These are phyloP conservation scores for Metschnikowia cerradonensis DNA, from an alignment of 805 yeast species.

Conservation along the genomic window DNA sequence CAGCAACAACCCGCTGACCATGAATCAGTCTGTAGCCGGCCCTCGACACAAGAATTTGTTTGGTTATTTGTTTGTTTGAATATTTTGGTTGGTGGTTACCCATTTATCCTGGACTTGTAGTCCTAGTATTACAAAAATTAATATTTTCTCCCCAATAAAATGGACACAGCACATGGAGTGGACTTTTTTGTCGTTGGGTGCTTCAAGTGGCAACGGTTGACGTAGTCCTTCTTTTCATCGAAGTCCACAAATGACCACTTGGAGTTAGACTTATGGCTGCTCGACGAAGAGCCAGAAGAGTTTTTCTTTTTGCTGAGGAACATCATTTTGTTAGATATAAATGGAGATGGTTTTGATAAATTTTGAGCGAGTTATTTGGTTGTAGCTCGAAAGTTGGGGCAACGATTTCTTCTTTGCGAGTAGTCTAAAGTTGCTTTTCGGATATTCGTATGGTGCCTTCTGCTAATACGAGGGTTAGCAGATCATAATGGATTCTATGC, in stretches of 20 bases:
- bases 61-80: too few relatives aligned
- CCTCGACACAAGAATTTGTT: background rate
- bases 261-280: slow-evolving; percentile 8
- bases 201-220: slow-evolving; percentile 36
- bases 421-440: background rate
- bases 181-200: slow-evolving; percentile 18
- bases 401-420: background rate
- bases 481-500: background rate
- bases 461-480: background rate
- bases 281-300: slow-evolving; percentile 22
- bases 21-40: background rate
- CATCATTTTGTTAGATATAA: slow-evolving; percentile 4
- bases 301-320: slow-evolving; percentile 23
- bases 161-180: slow-evolving; percentile 29
- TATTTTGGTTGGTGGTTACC: background rate
- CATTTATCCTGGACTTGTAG: background rate
- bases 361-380: background rate
- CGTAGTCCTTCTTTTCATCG: slow-evolving; percentile 45
- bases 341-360: background rate
- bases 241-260: slow-evolving; percentile 32
- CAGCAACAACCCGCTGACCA: background rate
- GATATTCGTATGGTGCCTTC: background rate
- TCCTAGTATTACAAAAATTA: background rate
- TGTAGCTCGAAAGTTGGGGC: background rate
- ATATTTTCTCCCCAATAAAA: slow-evolving; percentile 37